A percentile compares a stretch with the other conserved stretches of the same genome.
These are phyloP conservation scores for Colletotrichum abscissum DNA, from an alignment of 2,329 filamentous ascomycete genomes.

Conservation along the genomic window DNA sequence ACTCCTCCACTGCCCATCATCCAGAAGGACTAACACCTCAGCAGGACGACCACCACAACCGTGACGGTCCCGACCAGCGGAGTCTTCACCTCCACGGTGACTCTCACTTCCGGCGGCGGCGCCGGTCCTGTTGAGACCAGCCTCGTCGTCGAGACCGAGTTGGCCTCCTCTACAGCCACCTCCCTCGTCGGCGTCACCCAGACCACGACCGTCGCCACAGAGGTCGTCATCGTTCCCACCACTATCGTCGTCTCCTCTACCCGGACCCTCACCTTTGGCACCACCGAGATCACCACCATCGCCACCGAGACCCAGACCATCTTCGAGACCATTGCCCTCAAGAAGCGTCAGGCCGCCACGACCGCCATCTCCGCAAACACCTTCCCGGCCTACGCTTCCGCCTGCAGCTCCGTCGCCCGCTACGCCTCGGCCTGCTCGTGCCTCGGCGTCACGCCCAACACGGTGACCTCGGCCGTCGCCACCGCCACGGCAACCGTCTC, in stretches of 20 bases:
- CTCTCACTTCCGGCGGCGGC: constrained; percentile 8
- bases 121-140: constrained; percentile 21
- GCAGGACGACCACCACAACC: constrained; percentile 24
- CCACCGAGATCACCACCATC: constrained; percentile 29
- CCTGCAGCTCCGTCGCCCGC: constrained; percentile 37
- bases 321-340: constrained; percentile 21
- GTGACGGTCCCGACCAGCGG: constrained; percentile 25
- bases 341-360: constrained; percentile 21
- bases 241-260: constrained; percentile 27
- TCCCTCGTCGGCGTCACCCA: constrained; percentile 16
- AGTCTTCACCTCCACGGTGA: constrained; percentile 21
- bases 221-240: constrained; percentile 27
- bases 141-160: constrained; percentile 6
- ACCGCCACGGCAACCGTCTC: constrained; percentile 30
- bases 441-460: constrained; percentile 37
- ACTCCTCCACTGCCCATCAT: neutral
- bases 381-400: constrained; percentile 39
- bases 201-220: constrained; percentile 20
- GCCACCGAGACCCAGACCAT: constrained; percentile 33
- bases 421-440: constrained; percentile 42
- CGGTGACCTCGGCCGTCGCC: constrained; percentile 33
- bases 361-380: constrained; percentile 4
- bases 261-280: constrained; percentile 26
- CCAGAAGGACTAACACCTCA: neutral
- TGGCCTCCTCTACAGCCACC: constrained; percentile 8